Base-by-base conservation (phyloP, 345 rosid species). In the Fremontodendron californicum region DNA sequence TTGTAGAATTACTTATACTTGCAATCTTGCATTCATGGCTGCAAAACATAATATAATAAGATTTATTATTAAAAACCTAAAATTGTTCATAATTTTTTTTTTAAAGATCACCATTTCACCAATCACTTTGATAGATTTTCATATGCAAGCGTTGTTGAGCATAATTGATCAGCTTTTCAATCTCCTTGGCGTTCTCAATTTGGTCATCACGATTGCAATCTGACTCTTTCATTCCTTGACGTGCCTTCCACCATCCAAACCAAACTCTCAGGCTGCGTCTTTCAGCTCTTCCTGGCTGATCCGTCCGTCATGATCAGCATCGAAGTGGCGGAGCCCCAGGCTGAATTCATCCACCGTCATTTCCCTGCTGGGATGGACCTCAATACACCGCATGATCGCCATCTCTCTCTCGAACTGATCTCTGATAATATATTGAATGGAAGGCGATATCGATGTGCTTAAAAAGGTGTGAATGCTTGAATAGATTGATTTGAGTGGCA, bases 221-320 rank as follows among this genome's bases (percentile, higher is more conserved):
- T 10, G 68, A 80, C 42, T 57, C 80, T 75, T 84, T 84, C 75
- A 82, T 77, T 3, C 58, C 87, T 39, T 72, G 85, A 2, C 78
- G 83, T 46, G 83, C 79, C 79, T 84, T 79, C 83, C 87, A 84
- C 83, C 85, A 71, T 3, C 71, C 55, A 33, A 77, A 84, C 85
- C 83, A 73, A 1, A 66, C 21, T 16, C 75, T 48, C 51, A 79
- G 54, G 74, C 83, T 76, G 83, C 80, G 5, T 82, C 83, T 40
- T 66, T 45, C 37, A 82, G 80, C 66, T 84, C 85, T 35, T 77
- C 80, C 0, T 35, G 70, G 74, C 80, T 82, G 19, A 84, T 69
- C 3, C 70, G 65, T 0, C 83, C 83, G 8, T 80, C 85, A 9
- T 46, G 57, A 39, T 84, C 63, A 1, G 62, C 35, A 21, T 84